phyloP scores from a whole-genome alignment of 305 asterid genomes.

The Ilex paraguariensis region DNA sequence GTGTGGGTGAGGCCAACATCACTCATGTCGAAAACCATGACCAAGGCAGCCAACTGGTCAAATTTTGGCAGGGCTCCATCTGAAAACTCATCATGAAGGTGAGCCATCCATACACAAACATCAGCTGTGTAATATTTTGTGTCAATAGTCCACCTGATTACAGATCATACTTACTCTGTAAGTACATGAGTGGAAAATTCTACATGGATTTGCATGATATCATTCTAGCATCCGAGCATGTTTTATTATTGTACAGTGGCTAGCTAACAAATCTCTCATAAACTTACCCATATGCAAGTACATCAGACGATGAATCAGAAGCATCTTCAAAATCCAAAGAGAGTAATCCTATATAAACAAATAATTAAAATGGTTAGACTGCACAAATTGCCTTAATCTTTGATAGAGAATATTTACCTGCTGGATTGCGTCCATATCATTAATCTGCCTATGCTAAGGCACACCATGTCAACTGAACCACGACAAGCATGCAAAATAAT shows the following conservation, averaged over 20 bases:
- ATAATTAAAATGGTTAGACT: conserved; percentile 3
- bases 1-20: conserved; percentile 49
- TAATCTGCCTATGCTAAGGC: no score
- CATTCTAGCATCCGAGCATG: no score
- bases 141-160: conserved; percentile 82
- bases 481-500: no score
- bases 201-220: no score
- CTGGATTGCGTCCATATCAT: no score
- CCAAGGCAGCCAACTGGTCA: conserved; percentile 59
- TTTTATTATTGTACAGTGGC: no score
- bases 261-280: not conserved
- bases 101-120: conserved; percentile 72
- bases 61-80: conserved; percentile 35
- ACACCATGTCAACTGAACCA: no score
- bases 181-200: no score
- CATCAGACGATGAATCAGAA: conserved; percentile 46
- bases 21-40: conserved; percentile 77
- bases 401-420: not conserved
- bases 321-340: conserved; percentile 61
- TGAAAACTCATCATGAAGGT: conserved; percentile 53
- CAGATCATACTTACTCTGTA: not conserved
- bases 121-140: conserved; percentile 89
- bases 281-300: conserved; percentile 65
- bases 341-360: conserved; percentile 50
- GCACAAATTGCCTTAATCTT: not conserved